Evolutionary conservation across 768 basidiomycete species (phyloP), one percentile per base, ranked within the genome.

Genomic region (Tubosaeta brunneosetosa): DNA sequence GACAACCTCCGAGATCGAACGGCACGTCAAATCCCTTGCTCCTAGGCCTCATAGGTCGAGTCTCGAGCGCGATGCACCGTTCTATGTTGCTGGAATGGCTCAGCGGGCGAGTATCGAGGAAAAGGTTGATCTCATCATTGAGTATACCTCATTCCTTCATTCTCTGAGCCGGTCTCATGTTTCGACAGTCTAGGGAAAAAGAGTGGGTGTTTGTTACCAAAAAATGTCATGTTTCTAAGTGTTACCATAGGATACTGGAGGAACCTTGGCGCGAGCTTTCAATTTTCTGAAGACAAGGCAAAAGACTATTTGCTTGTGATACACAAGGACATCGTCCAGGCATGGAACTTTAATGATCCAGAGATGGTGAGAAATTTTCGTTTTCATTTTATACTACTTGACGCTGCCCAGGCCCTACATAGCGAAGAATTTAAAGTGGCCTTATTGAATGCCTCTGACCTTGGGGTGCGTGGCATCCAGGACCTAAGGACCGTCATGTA

Each of bases 321-420:
- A 25, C 49, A 50, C 6, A 31, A 43, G 32, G 49, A 50, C 16
- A 26, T 50, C 2, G 7, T 50, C n/a, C 13, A 11, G 2, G 19
- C 14, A 7, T 50, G 49, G 49, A 50, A 50, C 41, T 43, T 50
- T 32, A 42, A 50, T 11, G 49, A 50, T 16, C 32, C 49, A 4
- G 32, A 34, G 13, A 34, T 22, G 41, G 49, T 50, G 25, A 50
- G 49, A n/a, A 13, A 11, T 31, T 41, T 8, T n/a, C 19, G n/a
- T 32, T 19, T 25, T 43, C 22, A 26, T 43, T 10, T 16, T 19
- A 22, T 12, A 3, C 8, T 17, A 16, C 17, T 40, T 17, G n/a
- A 49, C 38, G 3, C 29, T 41, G 7, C 38, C 38, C 19, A 49
- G 48, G 38, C 17, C 13, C 38, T 49, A 19, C 31, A 7, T 14